phyloP scores from a whole-genome alignment of 2,329 filamentous ascomycete species.

The Alternaria sp. region DNA sequence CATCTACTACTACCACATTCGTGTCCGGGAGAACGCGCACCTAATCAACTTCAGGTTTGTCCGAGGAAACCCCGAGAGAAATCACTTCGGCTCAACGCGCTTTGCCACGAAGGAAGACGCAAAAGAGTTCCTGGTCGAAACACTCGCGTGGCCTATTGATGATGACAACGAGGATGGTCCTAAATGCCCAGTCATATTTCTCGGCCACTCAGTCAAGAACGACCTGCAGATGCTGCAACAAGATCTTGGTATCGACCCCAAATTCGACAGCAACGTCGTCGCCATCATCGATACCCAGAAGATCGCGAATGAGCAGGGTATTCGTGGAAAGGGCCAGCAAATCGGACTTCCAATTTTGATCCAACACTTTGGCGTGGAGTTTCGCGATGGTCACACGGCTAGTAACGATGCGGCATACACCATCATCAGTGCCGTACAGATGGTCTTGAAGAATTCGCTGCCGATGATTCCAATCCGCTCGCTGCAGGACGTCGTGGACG shows the following conservation, averaged over 20 bases:
- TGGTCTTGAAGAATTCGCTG: background rate
- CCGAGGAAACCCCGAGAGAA: slow-evolving; percentile 10
- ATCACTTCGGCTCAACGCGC: slow-evolving; percentile 8
- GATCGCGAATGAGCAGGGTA: background rate
- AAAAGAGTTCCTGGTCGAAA: background rate
- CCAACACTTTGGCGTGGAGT: background rate
- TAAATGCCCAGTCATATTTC: slow-evolving; percentile 2
- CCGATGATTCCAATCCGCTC: background rate
- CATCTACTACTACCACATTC: background rate
- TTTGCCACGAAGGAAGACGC: slow-evolving; percentile 1
- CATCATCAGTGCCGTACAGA: background rate
- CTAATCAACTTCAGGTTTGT: background rate
- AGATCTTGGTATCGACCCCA: background rate
- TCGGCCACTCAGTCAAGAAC: slow-evolving; percentile 4
- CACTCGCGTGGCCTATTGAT: background rate
- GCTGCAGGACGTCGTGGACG: background rate
- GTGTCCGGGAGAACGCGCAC: background rate
- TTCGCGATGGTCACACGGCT: background rate
- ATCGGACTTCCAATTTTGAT: background rate
- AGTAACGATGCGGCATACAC: background rate
- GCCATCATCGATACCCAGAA: background rate
- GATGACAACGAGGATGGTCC: background rate
- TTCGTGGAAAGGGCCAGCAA: background rate
- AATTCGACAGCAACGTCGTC: background rate
- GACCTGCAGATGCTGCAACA: slow-evolving; percentile 1